Conservation (phyloP, 441 rosid genomes). For the Adansonia rubrostipa region DNA sequence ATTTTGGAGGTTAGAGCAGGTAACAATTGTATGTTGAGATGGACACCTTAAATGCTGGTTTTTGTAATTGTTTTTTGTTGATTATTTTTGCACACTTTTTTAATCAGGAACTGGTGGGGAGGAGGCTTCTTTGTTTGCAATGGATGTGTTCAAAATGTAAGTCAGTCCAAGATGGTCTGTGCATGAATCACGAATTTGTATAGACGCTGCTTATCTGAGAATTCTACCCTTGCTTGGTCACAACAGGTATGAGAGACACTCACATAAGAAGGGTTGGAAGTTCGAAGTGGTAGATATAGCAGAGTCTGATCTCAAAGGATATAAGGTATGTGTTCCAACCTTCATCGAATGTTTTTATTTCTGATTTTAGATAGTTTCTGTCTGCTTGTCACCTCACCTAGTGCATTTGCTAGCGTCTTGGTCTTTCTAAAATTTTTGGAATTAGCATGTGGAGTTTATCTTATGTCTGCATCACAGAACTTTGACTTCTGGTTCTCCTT, state of each 20-base stretch:
- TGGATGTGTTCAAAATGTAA: constrained; percentile 92
- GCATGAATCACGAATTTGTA: constrained; percentile 2
- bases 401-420: neutral
- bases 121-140: constrained; percentile 95
- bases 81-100: neutral
- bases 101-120: constrained; percentile 88
- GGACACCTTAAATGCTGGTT: constrained; percentile 11
- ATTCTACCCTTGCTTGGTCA: constrained; percentile 23
- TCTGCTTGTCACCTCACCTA: neutral
- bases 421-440: neutral
- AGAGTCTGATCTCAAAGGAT: constrained; percentile 89
- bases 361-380: neutral
- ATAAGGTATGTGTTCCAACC: constrained; percentile 53
- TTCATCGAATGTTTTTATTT: constrained; percentile 9
- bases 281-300: constrained; percentile 79
- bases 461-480: constrained; percentile 1
- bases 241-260: constrained; percentile 87
- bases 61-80: constrained; percentile 5
- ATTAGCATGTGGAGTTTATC: neutral
- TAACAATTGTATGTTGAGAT: constrained; percentile 32
- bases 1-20: constrained; percentile 99
- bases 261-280: constrained; percentile 87
- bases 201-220: constrained; percentile 23
- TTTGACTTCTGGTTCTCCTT: constrained; percentile 32
- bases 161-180: constrained; percentile 30